Evolutionary conservation across 352 stramenopile genomes (phyloP), one percentile per base, ranked within the genome.

Genomic region (Hyaloperonospora arabidopsidis): DNA sequence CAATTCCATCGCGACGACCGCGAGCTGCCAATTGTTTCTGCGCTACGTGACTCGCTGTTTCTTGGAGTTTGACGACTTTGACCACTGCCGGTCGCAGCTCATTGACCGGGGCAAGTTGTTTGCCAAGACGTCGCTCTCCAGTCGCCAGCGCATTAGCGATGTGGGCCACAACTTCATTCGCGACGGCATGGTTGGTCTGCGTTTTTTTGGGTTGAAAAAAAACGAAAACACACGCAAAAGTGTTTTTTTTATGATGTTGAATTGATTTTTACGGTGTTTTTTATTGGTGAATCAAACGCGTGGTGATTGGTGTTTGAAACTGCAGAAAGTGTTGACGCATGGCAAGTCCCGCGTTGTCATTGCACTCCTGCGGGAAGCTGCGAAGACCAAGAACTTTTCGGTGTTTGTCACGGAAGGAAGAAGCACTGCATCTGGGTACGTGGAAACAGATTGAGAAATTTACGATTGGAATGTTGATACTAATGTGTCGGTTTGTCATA

Each of bases 141-240:
- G 90, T 46, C 80, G 95, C 21, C 86, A 97, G 75, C 79, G 85
- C 45, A 98, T 98, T 65, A 89, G 89, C 17, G 71, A 87, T 39
- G 74, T 97, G 10, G 95, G 91, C 23, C 79, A 96, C 63, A 91
- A 86, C 60, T 98, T 98, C 62, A 90, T 98, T 39, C 79, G 91
- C 36, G 91, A 98, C 52, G 92, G 91, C 57, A 89, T 91, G 68
- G 87, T 93, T 13, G 15, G 43, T 35, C 22, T 25, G 18, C 22
- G 17, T 46, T 25, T 13, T 17, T 13, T 17, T 34, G n/a, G 12
- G 2, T 21, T 18, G n/a, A 34, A 41, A 5, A 15, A 41, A 41
- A 41, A 41, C n/a, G 25, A 29, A 7, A 8, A 29, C 35, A 41
- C 35, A 21, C 19, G 15, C 15, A n/a, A n/a, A n/a, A n/a, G n/a